Evolutionary conservation across 2,329 filamentous ascomycete genomes (phyloP).

Genomic region (Cercospora brassicicola): DNA sequence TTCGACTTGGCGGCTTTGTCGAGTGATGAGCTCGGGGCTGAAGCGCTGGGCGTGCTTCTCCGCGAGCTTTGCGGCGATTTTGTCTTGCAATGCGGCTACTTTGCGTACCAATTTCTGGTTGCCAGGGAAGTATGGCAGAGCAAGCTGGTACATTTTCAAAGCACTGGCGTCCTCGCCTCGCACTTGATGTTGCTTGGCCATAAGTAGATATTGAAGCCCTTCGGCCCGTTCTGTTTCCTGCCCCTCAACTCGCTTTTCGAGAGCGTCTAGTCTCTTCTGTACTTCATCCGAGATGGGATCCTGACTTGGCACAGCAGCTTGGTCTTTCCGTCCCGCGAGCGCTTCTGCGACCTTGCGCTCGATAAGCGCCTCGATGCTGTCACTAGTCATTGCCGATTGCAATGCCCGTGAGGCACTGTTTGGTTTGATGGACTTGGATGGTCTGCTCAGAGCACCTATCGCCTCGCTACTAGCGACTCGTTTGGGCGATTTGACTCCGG

Average conservation of each 20-base stretch:
- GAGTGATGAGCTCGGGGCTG: constrained; percentile 8
- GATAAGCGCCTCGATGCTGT: constrained; percentile 85
- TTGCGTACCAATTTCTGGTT: constrained; percentile 71
- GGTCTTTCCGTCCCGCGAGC: constrained; percentile 68
- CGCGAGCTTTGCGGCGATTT: constrained; percentile 46
- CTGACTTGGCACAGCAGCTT: constrained; percentile 22
- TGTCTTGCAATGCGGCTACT: constrained; percentile 56
- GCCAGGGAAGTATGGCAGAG: constrained; percentile 79
- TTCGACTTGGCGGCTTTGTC: constrained; percentile 13
- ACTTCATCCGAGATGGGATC: constrained; percentile 68
- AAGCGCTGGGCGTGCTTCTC: constrained; percentile 22
- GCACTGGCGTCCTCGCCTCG: constrained; percentile 75
- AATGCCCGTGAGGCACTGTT: constrained; percentile 31
- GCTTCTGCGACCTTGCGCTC: constrained; percentile 90
- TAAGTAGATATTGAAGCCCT: constrained; percentile 80
- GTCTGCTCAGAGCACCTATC: constrained; percentile 40
- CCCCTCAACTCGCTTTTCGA: constrained; percentile 80
- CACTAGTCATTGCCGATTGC: constrained; percentile 49
- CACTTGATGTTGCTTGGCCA: constrained; percentile 87
- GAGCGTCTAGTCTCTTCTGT: constrained; percentile 74
- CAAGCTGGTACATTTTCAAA: constrained; percentile 81
- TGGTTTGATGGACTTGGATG: constrained; percentile 43
- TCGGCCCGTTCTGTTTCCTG: constrained; percentile 74
- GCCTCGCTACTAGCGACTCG: constrained; percentile 49
- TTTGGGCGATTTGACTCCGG: constrained; percentile 37